Evolutionary conservation across 129 eudicot genomes (phyloP).

Genomic region (Lactuca sativa): DNA sequence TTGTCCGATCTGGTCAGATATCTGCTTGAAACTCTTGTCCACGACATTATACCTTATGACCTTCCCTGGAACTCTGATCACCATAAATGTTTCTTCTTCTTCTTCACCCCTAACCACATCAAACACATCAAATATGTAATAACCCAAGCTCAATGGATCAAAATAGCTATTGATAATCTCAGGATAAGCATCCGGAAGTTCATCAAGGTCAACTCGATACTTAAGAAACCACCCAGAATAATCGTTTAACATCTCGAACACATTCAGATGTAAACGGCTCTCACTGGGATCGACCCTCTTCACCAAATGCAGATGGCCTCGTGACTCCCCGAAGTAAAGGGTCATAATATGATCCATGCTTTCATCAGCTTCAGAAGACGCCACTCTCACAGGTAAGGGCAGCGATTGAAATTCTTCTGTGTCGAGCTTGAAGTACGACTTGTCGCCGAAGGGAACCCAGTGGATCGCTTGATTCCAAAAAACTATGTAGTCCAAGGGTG

Average conservation of each 20-base stretch:
- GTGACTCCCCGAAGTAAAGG: constrained; percentile 32
- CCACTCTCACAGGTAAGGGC: background rate
- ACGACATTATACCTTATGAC: constrained; percentile 12
- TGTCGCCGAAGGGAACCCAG: constrained; percentile 23
- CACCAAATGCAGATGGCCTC: constrained; percentile 11
- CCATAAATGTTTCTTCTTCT: constrained; percentile 28
- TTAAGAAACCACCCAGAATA: constrained; percentile 14
- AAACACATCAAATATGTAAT: background rate
- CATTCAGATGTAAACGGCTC: background rate
- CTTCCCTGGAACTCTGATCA: constrained; percentile 24
- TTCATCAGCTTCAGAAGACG: background rate
- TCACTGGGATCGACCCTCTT: background rate
- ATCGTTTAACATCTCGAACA: constrained; percentile 29
- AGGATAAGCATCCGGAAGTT: constrained; percentile 5
- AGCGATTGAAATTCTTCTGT: background rate
- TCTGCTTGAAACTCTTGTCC: background rate
- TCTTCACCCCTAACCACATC: constrained; percentile 8
- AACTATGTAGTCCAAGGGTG: constrained; percentile 4
- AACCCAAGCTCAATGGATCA: too few species aligned
- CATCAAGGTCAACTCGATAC: constrained; percentile 21
- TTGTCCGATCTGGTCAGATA: background rate
- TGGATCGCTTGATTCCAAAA: constrained; percentile 30
- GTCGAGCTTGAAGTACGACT: constrained; percentile 15
- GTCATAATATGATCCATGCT: background rate
- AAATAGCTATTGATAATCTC: background rate